Conservation (phyloP, 2,329 filamentous ascomycete genomes). For the Botrytis aclada region DNA sequence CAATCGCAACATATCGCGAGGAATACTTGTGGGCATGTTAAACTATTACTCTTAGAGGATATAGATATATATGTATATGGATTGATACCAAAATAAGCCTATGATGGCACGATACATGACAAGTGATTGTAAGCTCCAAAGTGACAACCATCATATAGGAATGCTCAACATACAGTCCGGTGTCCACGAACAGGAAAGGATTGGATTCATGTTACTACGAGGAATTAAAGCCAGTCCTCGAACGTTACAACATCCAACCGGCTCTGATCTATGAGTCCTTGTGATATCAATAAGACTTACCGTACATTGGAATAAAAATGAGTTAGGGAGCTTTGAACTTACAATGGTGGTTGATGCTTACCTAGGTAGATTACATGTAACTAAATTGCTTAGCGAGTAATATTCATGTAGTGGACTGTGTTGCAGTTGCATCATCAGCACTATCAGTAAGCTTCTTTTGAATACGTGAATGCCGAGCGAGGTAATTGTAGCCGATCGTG, state of each 20-base stretch:
- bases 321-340: neutral
- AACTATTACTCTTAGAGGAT: too few species aligned
- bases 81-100: too few species aligned
- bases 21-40: neutral
- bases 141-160: too few species aligned
- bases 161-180: neutral
- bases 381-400: neutral
- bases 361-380: neutral
- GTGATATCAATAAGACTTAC: neutral
- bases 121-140: too few species aligned
- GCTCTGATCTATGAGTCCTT: neutral
- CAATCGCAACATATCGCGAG: neutral
- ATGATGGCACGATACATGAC: too few species aligned
- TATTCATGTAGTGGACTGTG: neutral
- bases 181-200: neutral
- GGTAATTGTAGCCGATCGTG: neutral
- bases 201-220: neutral
- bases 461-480: neutral
- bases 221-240: neutral
- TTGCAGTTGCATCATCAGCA: neutral
- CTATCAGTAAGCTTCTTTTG: neutral
- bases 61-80: too few species aligned
- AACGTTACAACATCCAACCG: neutral
- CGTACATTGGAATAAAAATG: neutral
- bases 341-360: neutral